Percentiles rank a stretch among this genome's conserved stretches.
These are phyloP conservation scores for Wickerhamomyces sp. DNA, from an alignment of 1,139 yeast genomes.

Conservation along the genomic window DNA sequence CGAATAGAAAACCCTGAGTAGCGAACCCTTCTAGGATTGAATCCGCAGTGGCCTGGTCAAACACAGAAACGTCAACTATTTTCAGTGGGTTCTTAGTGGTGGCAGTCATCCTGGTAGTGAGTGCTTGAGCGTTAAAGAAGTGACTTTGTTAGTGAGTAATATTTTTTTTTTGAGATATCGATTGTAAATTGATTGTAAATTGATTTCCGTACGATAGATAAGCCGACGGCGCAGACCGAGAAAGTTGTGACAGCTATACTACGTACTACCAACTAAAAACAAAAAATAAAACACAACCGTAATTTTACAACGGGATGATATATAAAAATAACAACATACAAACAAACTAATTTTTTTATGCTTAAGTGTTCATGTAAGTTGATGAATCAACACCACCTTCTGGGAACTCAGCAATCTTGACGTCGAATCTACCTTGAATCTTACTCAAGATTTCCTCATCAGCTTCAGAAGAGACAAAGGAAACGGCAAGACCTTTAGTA, in stretches of 20 bases:
- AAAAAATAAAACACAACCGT: too few relatives aligned
- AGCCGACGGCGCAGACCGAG: too few relatives aligned
- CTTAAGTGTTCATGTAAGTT: constrained; percentile 95
- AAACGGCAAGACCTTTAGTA: constrained; percentile 95
- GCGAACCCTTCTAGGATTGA: constrained; percentile 59
- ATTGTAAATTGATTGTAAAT: too few relatives aligned
- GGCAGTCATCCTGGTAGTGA: too few relatives aligned
- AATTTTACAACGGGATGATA: too few relatives aligned
- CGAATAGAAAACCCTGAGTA: constrained; percentile 64
- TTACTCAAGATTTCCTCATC: constrained; percentile 88
- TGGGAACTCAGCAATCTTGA: constrained; percentile 90
- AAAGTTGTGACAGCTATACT: too few relatives aligned
- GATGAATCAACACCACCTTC: constrained; percentile 98
- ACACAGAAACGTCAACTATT: constrained; percentile 50
- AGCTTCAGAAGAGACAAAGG: constrained; percentile 79
- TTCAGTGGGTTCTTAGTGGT: constrained; percentile 34
- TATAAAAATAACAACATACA: too few relatives aligned
- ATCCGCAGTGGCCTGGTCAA: constrained; percentile 40
- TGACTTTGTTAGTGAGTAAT: constrained; percentile 1
- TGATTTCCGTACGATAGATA: too few relatives aligned
- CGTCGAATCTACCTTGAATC: constrained; percentile 97
- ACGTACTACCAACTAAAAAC: too few relatives aligned
- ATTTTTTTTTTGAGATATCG: too few relatives aligned
- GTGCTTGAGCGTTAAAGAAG: too few relatives aligned
- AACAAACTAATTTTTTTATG: too few relatives aligned